Evolutionary conservation across 495 filamentous ascomycete genomes (phyloP), one percentile per base, ranked within the genome.

Genomic region (Hyaloscypha variabilis): DNA sequence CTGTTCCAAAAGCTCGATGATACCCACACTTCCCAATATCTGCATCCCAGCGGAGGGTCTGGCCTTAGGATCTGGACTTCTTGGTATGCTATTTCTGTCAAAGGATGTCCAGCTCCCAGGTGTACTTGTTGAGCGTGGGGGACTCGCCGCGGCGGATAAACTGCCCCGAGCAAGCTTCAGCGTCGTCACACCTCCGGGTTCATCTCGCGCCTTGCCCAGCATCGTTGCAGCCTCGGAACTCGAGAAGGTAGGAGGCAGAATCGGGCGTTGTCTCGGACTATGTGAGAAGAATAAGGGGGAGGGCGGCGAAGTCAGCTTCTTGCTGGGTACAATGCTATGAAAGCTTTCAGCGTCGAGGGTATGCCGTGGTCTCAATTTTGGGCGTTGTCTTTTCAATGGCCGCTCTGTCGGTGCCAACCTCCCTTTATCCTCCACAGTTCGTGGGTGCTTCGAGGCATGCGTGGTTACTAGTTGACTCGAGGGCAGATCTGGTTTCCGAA

Each of bases 1-100:
- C 58, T 86, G 83, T 56, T 92, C 88, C 54, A 91, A 71, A 26
- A 91, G 74, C 75, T 91, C 89, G 24, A 85, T 68, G 8, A 90
- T 76, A 11, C 86, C 88, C 63, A 91, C 77, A 52, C 78, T 79
- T 25, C 78, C 78, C 10, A 91, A 77, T 24, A 83, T 70, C 51
- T 84, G 78, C 28, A 83, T 61, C 13, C 67, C 64, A 26, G 73
- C 67, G 11, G 81, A 69, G 4, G 79, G 61, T 46, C 70, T 74
- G 2, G 77, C 72, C 46, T 75, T 74, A 17, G 70, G 68, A 39
- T 83, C 83, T 31, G 81, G 78, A 63, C 78, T 82, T 42, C 77
- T 75, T 25, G 73, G 69, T 51, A 69, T 54, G 39, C 67, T 75
- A 3, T 69, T 69, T 4, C 71, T 66, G 8, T 87, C 83, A 19